Conservation (phyloP, 768 basidiomycete species). For the Asterophora lycoperdoides region DNA sequence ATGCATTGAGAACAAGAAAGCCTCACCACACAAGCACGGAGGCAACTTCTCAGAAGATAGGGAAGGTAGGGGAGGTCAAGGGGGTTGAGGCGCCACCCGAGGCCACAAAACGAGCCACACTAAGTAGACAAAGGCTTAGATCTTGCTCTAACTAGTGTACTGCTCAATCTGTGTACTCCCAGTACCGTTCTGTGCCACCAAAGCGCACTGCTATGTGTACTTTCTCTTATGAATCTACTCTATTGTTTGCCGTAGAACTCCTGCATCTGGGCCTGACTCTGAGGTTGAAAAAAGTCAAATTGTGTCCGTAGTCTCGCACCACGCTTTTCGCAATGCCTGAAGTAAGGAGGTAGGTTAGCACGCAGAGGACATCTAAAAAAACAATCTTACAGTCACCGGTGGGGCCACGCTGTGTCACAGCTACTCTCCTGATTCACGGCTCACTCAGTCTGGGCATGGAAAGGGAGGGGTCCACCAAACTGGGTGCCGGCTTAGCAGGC, state of each 20-base stretch:
- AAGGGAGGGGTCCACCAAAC: conserved; percentile 1
- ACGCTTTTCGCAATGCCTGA: neutral
- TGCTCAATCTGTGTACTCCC: too few species aligned
- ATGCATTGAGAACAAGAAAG: neutral
- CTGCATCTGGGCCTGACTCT: conserved; percentile 3
- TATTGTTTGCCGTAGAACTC: neutral
- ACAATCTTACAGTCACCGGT: conserved; percentile 1
- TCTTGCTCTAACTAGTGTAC: too few species aligned
- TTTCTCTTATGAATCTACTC: too few species aligned
- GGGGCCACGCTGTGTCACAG: neutral
- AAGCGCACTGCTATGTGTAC: too few species aligned
- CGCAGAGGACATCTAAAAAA: neutral
- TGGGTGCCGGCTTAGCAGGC: conserved; percentile 1
- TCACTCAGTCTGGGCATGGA: neutral
- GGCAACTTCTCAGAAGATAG: too few species aligned
- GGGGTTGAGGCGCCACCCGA: too few species aligned
- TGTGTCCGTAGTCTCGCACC: neutral
- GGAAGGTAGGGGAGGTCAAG: too few species aligned
- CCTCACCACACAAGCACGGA: too few species aligned
- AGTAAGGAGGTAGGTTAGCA: conserved; percentile 1
- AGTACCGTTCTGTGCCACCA: too few species aligned
- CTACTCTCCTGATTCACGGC: neutral
- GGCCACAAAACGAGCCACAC: too few species aligned
- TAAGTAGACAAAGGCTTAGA: too few species aligned
- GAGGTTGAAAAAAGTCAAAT: conserved; percentile 2